Conservation (phyloP, 2,329 filamentous ascomycete species). For the Epichloe brachyelytri region DNA sequence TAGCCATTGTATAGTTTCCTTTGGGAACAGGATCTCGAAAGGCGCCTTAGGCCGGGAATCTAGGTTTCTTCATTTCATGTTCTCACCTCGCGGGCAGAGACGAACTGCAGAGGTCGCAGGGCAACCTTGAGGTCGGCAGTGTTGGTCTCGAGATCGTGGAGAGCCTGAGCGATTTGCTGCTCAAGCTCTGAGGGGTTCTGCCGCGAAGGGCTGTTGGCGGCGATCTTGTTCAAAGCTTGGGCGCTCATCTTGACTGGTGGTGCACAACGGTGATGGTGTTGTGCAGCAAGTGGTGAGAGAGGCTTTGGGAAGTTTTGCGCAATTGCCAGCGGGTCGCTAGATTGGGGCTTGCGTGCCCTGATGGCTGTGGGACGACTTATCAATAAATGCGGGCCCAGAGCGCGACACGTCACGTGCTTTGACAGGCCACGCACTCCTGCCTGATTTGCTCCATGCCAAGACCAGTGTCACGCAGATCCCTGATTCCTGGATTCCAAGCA, state of each 20-base stretch:
- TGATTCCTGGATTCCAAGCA: too few relatives aligned
- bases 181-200: constrained; percentile 95
- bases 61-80: constrained; percentile 22
- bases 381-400: too few relatives aligned
- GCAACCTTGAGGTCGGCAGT: constrained; percentile 94
- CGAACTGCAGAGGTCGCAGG: constrained; percentile 95
- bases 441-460: too few relatives aligned
- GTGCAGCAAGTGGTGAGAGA: constrained; percentile 14
- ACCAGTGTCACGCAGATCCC: too few relatives aligned
- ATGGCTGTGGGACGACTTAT: not conserved
- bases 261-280: constrained; percentile 20
- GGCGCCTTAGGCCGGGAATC: constrained; percentile 2
- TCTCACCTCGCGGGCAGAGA: constrained; percentile 98
- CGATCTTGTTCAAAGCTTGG: constrained; percentile 93
- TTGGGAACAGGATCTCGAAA: constrained; percentile 32
- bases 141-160: constrained; percentile 99
- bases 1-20: constrained; percentile 22
- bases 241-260: constrained; percentile 45
- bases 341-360: constrained; percentile 30
- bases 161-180: constrained; percentile 89
- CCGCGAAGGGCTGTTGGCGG: constrained; percentile 90
- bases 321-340: constrained; percentile 20
- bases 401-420: not conserved
- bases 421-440: too few relatives aligned
- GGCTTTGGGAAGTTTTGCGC: constrained; percentile 18